Base-by-base conservation (phyloP, 257 asterid genomes). In the Ajuga chamaepitys region DNA sequence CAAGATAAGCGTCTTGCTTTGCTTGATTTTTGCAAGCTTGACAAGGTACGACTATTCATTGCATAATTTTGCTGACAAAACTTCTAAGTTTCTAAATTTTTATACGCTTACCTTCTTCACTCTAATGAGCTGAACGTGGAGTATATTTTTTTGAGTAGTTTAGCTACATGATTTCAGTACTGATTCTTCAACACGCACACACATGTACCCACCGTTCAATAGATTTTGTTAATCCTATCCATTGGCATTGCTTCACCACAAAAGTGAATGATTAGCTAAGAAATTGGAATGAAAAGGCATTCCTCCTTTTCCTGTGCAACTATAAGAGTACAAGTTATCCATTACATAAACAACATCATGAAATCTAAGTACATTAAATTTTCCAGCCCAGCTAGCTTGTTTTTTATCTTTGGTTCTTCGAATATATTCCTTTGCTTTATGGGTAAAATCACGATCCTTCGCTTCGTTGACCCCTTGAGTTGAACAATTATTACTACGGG, bases 1-100 rank as follows among this genome's bases (percentile, higher is more conserved):
- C 86, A 86, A 64, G 99, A 89, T 16, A 89, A 77, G 74, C 96
- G 96, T 35, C 84, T 87, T 34, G 68, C 88, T 38, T 79, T 93
- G 71, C 95, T 89, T 14, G 96, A 89, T 34, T 62, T 77, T 32
- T 93, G 96, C 89, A 93, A 93, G 79, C 73, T 77, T 58, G 99
- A 89, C 77, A 93, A 86, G 90, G 99, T 93, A 82, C 44, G 14
- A 0, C 35, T 16, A 37, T 38, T 50, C 9, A 9, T 48, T 61
- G 18, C 8, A 37, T 40, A 42, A 32, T 69, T 37, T 14, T 64
- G 26, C 25, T 40, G 37, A 28, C 16, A 6, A 24, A 2, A 37
- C 34, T 14, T 53, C 16, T 6, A 47, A 37, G 34, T 57, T 20
- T 56, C 32, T n/a, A 9, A 26, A 37, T 28, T 37, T 28, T 37